phyloP scores from a whole-genome alignment of 352 stramenopile species.

The Globisporangium spinosum region DNA sequence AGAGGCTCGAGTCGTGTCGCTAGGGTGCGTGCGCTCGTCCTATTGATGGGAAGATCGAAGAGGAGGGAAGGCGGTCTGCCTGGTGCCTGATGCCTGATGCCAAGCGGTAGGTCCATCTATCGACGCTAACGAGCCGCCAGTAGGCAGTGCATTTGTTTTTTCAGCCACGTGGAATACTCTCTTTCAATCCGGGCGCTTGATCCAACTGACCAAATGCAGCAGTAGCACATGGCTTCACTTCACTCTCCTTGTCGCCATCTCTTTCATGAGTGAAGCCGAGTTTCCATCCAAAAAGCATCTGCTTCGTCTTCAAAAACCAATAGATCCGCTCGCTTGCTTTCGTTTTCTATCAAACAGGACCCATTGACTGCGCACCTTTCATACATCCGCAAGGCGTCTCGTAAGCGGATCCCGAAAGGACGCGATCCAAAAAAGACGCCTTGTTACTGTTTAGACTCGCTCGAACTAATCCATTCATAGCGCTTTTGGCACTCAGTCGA shows the following conservation, averaged over 20 bases:
- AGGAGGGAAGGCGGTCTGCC: background rate
- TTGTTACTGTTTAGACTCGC: background rate
- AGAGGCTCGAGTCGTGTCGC: background rate
- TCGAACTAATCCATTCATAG: background rate
- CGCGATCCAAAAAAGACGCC: constrained; percentile 5
- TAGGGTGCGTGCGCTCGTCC: background rate
- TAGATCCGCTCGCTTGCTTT: background rate
- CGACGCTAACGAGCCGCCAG: background rate
- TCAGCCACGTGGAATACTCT: background rate
- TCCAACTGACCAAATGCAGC: background rate
- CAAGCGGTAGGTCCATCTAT: background rate
- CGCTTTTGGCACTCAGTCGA: background rate
- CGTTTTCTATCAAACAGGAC: no score
- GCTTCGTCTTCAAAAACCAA: background rate
- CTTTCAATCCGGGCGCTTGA: background rate
- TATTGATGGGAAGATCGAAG: background rate
- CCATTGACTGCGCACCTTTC: no score
- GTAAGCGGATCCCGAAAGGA: constrained; percentile 7
- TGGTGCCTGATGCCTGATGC: no score
- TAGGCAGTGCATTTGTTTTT: background rate
- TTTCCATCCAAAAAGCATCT: background rate
- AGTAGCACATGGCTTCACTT: background rate
- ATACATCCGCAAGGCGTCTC: background rate
- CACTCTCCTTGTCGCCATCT: background rate
- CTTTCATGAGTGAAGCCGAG: background rate